Conservation (phyloP, 768 basidiomycete genomes). For the Suillus cothurnatus region DNA sequence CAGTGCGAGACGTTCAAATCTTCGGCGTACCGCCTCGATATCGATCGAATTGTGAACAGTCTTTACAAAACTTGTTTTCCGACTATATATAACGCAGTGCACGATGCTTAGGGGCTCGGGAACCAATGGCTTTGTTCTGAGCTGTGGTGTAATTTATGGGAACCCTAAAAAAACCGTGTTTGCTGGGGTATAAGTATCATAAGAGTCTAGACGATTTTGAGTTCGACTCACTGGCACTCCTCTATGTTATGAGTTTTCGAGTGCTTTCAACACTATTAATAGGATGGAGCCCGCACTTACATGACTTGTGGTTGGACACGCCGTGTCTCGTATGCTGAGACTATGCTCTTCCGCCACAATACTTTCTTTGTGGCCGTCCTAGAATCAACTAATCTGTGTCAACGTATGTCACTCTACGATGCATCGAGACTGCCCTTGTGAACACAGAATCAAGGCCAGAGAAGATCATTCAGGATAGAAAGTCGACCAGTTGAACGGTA, state of each 20-base stretch:
- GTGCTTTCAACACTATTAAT: neutral
- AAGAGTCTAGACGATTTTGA: neutral
- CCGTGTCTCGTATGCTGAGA: neutral
- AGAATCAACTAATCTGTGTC: neutral
- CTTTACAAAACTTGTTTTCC: neutral
- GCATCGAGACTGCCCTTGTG: neutral
- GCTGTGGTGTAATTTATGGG: neutral
- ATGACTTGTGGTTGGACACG: neutral
- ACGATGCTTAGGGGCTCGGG: neutral
- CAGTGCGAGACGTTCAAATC: neutral
- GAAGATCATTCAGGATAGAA: neutral
- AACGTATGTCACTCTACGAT: neutral
- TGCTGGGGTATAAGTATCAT: neutral
- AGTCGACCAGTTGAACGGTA: neutral
- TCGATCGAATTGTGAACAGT: neutral
- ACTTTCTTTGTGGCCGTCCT: too few species aligned
- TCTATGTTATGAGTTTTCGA: neutral
- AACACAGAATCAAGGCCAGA: neutral
- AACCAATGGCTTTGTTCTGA: neutral
- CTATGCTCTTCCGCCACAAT: neutral
- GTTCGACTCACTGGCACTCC: neutral
- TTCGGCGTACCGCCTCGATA: neutral
- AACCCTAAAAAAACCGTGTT: neutral
- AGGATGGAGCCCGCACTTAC: neutral
- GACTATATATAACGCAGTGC: slow-evolving; percentile 2